These are phyloP conservation scores for Trametes cingulata DNA, from an alignment of 768 basidiomycete genomes.

Conservation along the genomic window DNA sequence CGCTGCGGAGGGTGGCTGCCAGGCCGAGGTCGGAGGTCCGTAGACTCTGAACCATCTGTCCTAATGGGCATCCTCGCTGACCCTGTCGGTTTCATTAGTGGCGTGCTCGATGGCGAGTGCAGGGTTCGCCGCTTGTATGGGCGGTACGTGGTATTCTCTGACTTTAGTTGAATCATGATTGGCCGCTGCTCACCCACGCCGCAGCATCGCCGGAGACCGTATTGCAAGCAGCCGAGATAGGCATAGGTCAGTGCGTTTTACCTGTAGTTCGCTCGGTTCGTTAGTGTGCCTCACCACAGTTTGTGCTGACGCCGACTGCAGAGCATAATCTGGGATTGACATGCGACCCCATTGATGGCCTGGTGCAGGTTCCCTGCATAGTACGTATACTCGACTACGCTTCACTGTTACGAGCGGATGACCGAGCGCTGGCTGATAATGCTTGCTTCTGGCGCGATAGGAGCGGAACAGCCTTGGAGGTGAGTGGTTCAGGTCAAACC, in stretches of 20 bases:
- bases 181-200: constrained; percentile 7
- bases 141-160: constrained; percentile 47
- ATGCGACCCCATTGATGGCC: constrained; percentile 91
- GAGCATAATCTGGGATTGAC: constrained; percentile 89
- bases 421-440: not conserved
- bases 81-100: constrained; percentile 43
- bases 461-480: constrained; percentile 88
- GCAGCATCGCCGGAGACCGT: constrained; percentile 80
- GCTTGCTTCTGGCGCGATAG: constrained; percentile 33
- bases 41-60: not conserved
- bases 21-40: constrained; percentile 91
- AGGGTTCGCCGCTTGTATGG: constrained; percentile 94
- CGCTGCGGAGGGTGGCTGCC: constrained; percentile 94
- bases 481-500: constrained; percentile 31
- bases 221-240: constrained; percentile 79
- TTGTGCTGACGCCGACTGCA: constrained; percentile 29
- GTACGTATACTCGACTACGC: constrained; percentile 45
- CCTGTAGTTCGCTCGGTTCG: not conserved
- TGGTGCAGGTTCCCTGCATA: constrained; percentile 95
- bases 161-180: not conserved
- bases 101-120: constrained; percentile 96
- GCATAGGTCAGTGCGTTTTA: constrained; percentile 58
- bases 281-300: not conserved
- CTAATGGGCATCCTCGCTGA: constrained; percentile 1
- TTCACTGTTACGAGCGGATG: no score